Evolutionary conservation across 169 alveolate species (phyloP), one percentile per base, ranked within the genome.

Genomic region (Plasmodium relictum): DNA sequence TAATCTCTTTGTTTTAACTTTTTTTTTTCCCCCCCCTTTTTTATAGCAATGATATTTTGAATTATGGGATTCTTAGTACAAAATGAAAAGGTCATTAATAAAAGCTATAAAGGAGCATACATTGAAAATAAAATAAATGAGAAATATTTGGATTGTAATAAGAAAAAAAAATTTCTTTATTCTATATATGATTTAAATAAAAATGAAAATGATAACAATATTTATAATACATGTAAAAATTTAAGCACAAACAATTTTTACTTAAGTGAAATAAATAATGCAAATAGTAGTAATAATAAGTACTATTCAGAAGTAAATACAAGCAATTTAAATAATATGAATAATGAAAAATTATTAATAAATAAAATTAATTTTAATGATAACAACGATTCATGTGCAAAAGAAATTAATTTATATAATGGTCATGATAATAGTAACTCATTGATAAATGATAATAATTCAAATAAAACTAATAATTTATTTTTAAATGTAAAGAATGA

Each of bases 51-150:
- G 88, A 37, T 20, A 45, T 26, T 73, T 26, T 73, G 88, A 73
- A 73, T 58, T 45, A 73, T 73, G 88, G 88, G 88, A 73, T 73
- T 39, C 88, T 41, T 73, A 73, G 59, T 37, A 31, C 54, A 73
- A 58, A 71, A 73, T 73, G 88, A 41, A 14, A 73, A 59, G 56
- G 68, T 18, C 39, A 62, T 73, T 44, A 73, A 56, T 16, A 56
- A 73, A 58, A 73, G 72, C 31, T 9, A 61, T 14, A 72, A 58
- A 56, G 88, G 59, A 37, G 14, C 9, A 56, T 16, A 58, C n/a
- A 44, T 10, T 39, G 45, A 56, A 20, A 26, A 59, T 41, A 10
- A n/a, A 41, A 48, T 63, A 56, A 73, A 48, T 73, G 22, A 73
- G 14, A 58, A 31, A 56, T 39, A 18, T 58, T 41, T 56, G 71